phyloP scores from a whole-genome alignment of 2,329 filamentous ascomycete genomes.

The Aspergillus pseudotamarii region DNA sequence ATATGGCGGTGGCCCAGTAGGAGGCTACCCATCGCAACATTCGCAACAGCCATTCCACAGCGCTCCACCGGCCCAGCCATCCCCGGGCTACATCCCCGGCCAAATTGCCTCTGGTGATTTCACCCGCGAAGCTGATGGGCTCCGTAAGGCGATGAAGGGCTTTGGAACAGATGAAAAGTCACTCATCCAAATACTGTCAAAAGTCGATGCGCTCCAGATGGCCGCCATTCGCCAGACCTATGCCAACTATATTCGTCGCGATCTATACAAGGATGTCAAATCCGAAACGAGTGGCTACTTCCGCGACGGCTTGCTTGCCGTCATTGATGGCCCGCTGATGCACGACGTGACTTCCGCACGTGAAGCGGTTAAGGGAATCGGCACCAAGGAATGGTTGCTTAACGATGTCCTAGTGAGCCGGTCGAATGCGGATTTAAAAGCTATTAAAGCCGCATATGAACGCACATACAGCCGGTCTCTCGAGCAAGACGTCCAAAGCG shows the following conservation, averaged over 20 bases:
- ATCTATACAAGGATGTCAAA: constrained; percentile 74
- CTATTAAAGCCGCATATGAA: constrained; percentile 80
- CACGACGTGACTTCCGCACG: constrained; percentile 73
- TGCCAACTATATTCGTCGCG: constrained; percentile 64
- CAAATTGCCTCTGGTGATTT: constrained; percentile 70
- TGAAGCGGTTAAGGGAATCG: constrained; percentile 73
- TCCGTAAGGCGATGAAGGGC: constrained; percentile 87
- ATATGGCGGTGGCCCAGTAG: constrained; percentile 27
- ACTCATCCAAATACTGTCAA: constrained; percentile 70
- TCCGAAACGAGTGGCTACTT: constrained; percentile 77
- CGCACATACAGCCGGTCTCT: constrained; percentile 67
- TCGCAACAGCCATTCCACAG: constrained; percentile 29
- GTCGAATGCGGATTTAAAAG: constrained; percentile 82
- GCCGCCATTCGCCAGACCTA: constrained; percentile 69
- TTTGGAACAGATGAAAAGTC: constrained; percentile 85
- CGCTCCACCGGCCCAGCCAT: constrained; percentile 61
- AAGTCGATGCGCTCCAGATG: constrained; percentile 77
- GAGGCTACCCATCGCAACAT: constrained; percentile 34
- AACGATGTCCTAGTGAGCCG: constrained; percentile 84
- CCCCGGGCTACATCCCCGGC: constrained; percentile 72
- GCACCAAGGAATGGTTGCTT: constrained; percentile 83
- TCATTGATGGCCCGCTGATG: constrained; percentile 76
- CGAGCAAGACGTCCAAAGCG: constrained; percentile 71
- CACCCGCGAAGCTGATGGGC: constrained; percentile 66
- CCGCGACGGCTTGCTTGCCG: constrained; percentile 70